Evolutionary conservation across 805 yeast genomes (phyloP), one percentile per base, ranked within the genome.

Genomic region (Teunomyces barrocoloradensis): DNA sequence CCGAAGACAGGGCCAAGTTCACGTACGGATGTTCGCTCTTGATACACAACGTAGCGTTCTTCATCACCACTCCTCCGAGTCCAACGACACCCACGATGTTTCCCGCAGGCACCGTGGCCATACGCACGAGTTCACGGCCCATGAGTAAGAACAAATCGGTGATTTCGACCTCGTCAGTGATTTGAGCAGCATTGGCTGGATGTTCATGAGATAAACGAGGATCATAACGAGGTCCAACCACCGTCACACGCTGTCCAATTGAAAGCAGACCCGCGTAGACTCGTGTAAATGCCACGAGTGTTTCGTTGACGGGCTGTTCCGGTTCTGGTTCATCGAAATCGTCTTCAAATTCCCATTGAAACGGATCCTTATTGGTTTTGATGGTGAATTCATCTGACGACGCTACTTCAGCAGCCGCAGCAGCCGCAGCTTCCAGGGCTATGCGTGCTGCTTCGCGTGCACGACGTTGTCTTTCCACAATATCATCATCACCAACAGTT

Each of bases 11-110:
- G 0, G 77, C 73, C 45, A 82, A 67, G 46, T 82, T 85, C 15
- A 89, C 73, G 53, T 89, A 86, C 0, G 96, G 96, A 43, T 85
- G 70, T 55, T 83, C 82, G 35, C 25, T 21, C 9, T 21, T 76
- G 78, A 0, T 80, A 42, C 82, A 74, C 43, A 89, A 63, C 0
- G 99, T 91, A 43, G 96, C 99, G 59, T 84, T 88, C 62, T 94
- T 94, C 55, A 92, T 65, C 28, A 94, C 77, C 45, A 81, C 82
- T 6, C 87, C 88, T 2, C 86, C 96, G 17, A 94, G 74, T 0
- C 99, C 98, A 32, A 90, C 92, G 43, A 94, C 85, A 43, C 97
- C 99, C 5, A 89, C 95, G 51, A 94, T 89, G 55, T 87, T 89
- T 28, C 99, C 99, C 1, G 97, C 92, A 2, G 96, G 96, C 4